These are phyloP conservation scores for Paraurostyla sp. DNA, from an alignment of 73 alveolate species.

Conservation along the genomic window DNA sequence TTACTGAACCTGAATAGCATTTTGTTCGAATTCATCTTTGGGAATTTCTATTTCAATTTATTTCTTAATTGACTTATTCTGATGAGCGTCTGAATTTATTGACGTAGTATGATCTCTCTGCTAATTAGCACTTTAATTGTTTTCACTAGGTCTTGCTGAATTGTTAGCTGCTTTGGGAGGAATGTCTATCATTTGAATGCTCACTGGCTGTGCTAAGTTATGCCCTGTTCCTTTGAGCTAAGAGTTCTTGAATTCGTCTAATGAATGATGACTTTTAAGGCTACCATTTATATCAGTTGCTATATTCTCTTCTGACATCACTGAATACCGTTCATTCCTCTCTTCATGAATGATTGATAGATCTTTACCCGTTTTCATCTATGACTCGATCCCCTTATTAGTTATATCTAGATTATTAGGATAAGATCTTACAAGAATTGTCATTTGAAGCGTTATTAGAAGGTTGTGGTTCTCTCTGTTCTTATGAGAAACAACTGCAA, in stretches of 20 bases:
- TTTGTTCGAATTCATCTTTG: background rate
- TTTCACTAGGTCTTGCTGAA: background rate
- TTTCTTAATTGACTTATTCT: slow-evolving; percentile 13
- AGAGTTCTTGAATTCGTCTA: too few species aligned
- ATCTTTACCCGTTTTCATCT: background rate
- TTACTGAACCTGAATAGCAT: background rate
- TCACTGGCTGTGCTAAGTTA: background rate
- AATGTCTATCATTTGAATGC: background rate
- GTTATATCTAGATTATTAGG: background rate
- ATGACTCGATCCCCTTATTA: background rate
- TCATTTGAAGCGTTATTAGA: background rate
- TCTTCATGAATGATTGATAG: background rate
- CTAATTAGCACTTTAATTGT: background rate
- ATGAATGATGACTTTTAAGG: background rate
- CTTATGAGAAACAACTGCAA: slow-evolving; percentile 28
- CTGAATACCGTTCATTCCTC: background rate
- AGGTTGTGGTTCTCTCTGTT: background rate
- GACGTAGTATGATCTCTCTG: too few species aligned
- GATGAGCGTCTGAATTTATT: too few species aligned
- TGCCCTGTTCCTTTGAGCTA: background rate
- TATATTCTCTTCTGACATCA: background rate
- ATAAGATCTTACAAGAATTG: background rate
- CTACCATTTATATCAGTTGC: background rate
- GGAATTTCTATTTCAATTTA: slow-evolving; percentile 13
- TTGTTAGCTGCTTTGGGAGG: background rate